Base-by-base conservation (phyloP, 257 asterid species). In the Oldenlandia corymbosa region DNA sequence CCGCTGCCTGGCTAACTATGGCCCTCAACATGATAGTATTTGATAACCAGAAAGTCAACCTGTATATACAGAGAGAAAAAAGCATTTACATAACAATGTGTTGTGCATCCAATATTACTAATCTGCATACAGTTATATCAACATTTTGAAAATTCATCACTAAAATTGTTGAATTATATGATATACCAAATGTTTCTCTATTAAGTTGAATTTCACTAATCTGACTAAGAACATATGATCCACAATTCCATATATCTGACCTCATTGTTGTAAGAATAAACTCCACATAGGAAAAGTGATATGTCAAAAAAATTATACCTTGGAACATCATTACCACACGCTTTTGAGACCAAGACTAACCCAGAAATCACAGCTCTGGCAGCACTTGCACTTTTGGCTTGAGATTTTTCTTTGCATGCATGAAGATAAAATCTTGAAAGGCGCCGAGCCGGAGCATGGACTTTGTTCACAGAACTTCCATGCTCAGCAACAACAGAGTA, bases 41-140 rank as follows among this genome's bases (percentile, higher is more conserved):
- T 1, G 99, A 90, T 70, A 90, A 62, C 99, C 99, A 92, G 74
- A 87, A 92, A 52, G 91, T 89, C 81, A 92, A 70, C 88, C 99
- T 92, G 83, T 54, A 64, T 45, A 69, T n/a, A 60, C 52, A 58
- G 18, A 58, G 45, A 46, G 8, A 37, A 46, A 55, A 10, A 10
- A 21, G 7, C 9, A 9, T 34, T n/a, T 17, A 10, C 41, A 28
- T 27, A 53, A 2, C 14, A 31, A 32, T 1, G 18, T 57, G 2
- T 26, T 5, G 46, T n/a, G 17, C 46, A 8, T 55, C 41, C 62
- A 57, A 57, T 31, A 31, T 10, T 31, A 8, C 4, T 10, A 5
- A 8, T 32, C 2, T 32, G 2, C 36, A 27, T 54, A 7, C 23
- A 46, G 57, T 18, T 9, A n/a, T 27, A 31, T 43, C 26, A 57